Evolutionary conservation across 805 yeast species (phyloP), one percentile per base, ranked within the genome.

Genomic region (Debaryomyces castellii): DNA sequence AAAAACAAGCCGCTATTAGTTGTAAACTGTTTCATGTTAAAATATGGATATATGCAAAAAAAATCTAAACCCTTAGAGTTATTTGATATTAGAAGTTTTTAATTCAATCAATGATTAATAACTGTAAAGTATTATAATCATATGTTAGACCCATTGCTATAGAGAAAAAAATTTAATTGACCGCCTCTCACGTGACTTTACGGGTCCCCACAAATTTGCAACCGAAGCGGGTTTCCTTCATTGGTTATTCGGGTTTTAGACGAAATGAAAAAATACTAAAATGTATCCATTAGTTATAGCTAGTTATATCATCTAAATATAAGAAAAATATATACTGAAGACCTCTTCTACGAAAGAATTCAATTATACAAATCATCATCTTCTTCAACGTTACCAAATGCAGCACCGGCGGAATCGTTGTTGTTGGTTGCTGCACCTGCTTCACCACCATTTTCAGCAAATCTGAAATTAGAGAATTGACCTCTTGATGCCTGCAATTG

Each of bases 401-500:
- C 75, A 30, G 78, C 77, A 33, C 63, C 62, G 34, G 68, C 28
- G 32, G 46, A 68, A 27, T 40, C 43, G 34, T 42, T 42, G 34
- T 43, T 47, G 16, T 35, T 56, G 21, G 46, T n/a, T 30, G 41
- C 43, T 22, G 46, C 54, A 39, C 62, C 65, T 28, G 60, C 66
- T 16, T 63, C 58, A 42, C 63, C 59, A 37, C 57, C 61, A 27
- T 54, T 58, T 48, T 79, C 89, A 53, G 83, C 81, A 67, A 94
- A 92, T 64, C 89, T 83, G 74, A 94, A 92, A 72, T 86, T 88
- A 53, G 92, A 80, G 64, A 88, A 86, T 67, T 88, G 96, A 41
- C 99, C 98, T 74, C 99, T 89, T 1, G 97, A 87, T 47, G 96
- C 89, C 69, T 86, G 95, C 69, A 94, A 78, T 73, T 92, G 97